Evolutionary conservation across 2,329 filamentous ascomycete species (phyloP), one percentile per base, ranked within the genome.

Genomic region (Monilinia laxa): DNA sequence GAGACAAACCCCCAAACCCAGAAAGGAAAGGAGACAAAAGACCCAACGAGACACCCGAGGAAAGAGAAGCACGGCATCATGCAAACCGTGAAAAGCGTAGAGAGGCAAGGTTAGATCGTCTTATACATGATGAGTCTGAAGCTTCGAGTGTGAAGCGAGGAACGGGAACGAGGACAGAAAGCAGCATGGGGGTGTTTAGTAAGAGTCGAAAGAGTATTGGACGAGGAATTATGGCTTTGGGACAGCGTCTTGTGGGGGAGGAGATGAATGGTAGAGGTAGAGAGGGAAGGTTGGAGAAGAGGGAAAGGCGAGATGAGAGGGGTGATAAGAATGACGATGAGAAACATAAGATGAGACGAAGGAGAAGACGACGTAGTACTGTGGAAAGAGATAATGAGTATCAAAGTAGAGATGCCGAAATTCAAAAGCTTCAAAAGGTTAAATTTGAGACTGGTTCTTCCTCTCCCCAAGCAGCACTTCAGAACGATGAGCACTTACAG

Each of bases 161-260:
- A 23, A 18, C 9, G 20, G 4, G 10, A 23, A n/a, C 2, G 25
- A 35, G 16, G 58, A 62, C 23, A 47, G 53, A 25, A 28, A 59
- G 23, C 31, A 18, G 14, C 14, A 42, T n/a, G 12, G 53, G 62
- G 4, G 23, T 55, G 10, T 47, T 64, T 1, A 40, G n/a, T 3
- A 64, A 25, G n/a, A 64, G 40, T 47, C 40, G 62, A 28, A 56
- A 25, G 40, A 64, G 40, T 35, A 57, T 64, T 23, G 62, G 62
- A 11, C 11, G 62, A 1, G 42, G 40, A 0, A 57, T 64, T 20
- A 57, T 64, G 38, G 42, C 40, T n/a, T 16, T 60, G 7, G 60
- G 52, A n/a, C 25, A 54, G n/a, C 14, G 4, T n/a, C n/a, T 55
- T 53, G 38, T 38, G 5, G 52, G 60, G 51, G 16, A 47, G 12